Evolutionary conservation across 768 basidiomycete genomes (phyloP), one percentile per base, ranked within the genome.

Genomic region (Pleurotus tuoliensis): DNA sequence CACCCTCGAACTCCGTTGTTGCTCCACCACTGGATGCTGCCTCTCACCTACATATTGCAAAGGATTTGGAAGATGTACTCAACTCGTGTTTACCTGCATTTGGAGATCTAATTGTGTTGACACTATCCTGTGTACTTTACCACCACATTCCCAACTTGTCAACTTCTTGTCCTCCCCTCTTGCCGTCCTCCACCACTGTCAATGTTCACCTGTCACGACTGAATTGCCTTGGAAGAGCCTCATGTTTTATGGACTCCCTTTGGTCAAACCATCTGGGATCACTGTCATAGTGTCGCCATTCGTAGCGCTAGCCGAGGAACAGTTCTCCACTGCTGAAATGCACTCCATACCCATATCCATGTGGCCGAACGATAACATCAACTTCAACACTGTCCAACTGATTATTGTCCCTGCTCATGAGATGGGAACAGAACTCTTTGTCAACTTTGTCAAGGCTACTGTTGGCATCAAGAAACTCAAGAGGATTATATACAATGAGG

Each of bases 371-470:
- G 46, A 18, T 5, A 3, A 3, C 2, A 9, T 46, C 3, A 18
- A 54, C 22, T 24, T 34, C 5, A 15, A 18, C 15, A 41, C 20
- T 4, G 40, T 50, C 2, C 57, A 27, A 40, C 27, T 58, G n/a
- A 39, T 58, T 5, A 44, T 58, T 13, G 57, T 54, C 18, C 50
- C 57, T 18, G 57, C 57, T 7, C 51, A 53, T 34, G 15, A 47
- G 16, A 22, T 27, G 1, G 41, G 51, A 5, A 25, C 4, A 1
- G 20, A 22, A 13, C 11, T 43, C 9, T 58, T 58, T 47, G 15
- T 25, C 12, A 18, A 16, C 2, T 58, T 50, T 43, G 7, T 47
- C 13, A 18, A 2, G 2, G 52, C 41, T 4, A 13, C 27, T 5
- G 20, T 43, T 16, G 3, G 20, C 6, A 13, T 24, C 8, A 16